Base-by-base conservation (phyloP, 2,329 filamentous ascomycete species). In the Ophiosphaerella narmari region DNA sequence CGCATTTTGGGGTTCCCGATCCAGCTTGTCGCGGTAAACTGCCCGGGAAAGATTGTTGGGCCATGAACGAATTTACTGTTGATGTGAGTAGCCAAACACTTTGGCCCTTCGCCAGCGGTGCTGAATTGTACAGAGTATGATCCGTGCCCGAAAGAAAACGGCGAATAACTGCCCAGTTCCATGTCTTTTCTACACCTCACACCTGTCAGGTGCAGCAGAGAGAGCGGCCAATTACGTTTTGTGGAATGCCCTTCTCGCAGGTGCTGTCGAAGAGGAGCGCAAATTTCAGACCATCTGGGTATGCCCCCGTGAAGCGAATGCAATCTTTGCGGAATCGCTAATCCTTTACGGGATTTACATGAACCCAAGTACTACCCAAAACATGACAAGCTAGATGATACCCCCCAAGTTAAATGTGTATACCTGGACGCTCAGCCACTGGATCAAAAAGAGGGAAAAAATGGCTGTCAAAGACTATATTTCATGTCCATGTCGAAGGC, bases 401-500 rank as follows among this genome's bases (percentile, higher is more conserved):
- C 47, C 29, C 42, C 43, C 16, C 43, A 51, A 29, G 18, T 29
- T 26, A 46, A 43, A 39, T 51, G 48, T 32, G 33, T 26, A 4
- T 51, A 23, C 21, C 23, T 24, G 38, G 48, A 51, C 34, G n/a
- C 12, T 33, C 18, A 36, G 11, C 1, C 9, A 8, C 12, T 12
- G 5, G 48, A 51, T 42, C 2, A 12, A n/a, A 16, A 43, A 3
- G 4, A 12, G 5, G 29, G 35, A 2, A 16, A 43, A 12, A 39
- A 31, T 36, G 48, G 48, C 21, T 51, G 48, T 46, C 48, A 36
- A 46, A 24, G 48, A 46, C 32, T 23, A 39, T 51, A 51, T 39
- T 51, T 51, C 48, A 46, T 38, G 43, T 40, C 48, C 14, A 51
- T 51, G 43, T 51, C 48, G 23, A 51, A 51, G 14, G 48, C 43